phyloP scores from a whole-genome alignment of 1,284 basidiomycete genomes.

The Acaromyces ingoldii region DNA sequence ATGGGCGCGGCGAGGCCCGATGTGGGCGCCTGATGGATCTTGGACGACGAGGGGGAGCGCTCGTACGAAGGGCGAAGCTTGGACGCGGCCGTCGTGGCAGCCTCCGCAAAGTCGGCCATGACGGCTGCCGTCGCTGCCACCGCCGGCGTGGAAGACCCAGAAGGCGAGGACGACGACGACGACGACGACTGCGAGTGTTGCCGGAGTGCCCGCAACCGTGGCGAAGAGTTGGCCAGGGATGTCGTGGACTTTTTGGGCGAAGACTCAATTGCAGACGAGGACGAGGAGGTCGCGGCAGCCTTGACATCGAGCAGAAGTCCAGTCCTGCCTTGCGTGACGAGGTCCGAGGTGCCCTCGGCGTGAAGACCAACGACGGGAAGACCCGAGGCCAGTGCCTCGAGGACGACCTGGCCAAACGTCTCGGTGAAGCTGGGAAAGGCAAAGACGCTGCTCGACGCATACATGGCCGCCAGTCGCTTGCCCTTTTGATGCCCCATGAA shows the following conservation, averaged over 20 bases:
- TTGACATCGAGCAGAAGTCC: slow-evolving; percentile 53
- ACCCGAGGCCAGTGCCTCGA: slow-evolving; percentile 59
- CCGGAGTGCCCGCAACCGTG: slow-evolving; percentile 2
- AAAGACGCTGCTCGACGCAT: slow-evolving; percentile 59
- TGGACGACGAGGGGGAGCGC: neutral
- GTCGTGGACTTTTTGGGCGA: neutral
- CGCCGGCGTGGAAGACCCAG: too few species aligned
- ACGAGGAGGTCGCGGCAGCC: slow-evolving; percentile 11
- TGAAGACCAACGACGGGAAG: slow-evolving; percentile 59
- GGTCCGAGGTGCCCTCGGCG: slow-evolving; percentile 60
- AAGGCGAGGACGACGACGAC: slow-evolving; percentile 1
- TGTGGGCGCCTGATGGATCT: neutral
- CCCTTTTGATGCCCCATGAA: slow-evolving; percentile 58
- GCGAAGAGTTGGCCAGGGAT: neutral
- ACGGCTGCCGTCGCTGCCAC: too few species aligned
- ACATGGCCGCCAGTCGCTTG: slow-evolving; percentile 50
- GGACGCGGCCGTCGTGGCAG: slow-evolving; percentile 12
- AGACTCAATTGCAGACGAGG: neutral
- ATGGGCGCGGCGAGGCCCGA: slow-evolving; percentile 22
- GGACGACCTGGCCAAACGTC: slow-evolving; percentile 60
- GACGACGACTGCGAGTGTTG: neutral
- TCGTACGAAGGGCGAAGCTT: slow-evolving; percentile 5
- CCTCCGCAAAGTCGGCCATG: slow-evolving; percentile 23
- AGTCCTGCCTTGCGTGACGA: slow-evolving; percentile 56
- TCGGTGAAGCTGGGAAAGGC: slow-evolving; percentile 59